These are phyloP conservation scores for Termitomyces sp. DNA, from an alignment of 768 basidiomycete genomes.

Conservation along the genomic window DNA sequence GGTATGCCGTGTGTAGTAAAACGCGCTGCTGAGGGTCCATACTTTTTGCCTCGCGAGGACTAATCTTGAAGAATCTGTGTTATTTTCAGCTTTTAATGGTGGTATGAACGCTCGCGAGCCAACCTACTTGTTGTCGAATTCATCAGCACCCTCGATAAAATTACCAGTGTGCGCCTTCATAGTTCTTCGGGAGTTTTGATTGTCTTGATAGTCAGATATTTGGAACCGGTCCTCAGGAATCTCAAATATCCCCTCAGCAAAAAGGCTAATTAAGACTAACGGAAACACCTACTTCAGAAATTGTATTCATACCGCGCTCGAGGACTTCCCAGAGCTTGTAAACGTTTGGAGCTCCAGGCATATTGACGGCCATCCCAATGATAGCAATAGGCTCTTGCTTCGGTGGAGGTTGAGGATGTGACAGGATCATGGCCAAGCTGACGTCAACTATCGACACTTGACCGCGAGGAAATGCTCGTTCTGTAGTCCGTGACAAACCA, in stretches of 20 bases:
- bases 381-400: conserved; percentile 60
- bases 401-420: conserved; percentile 6
- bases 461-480: conserved; percentile 26
- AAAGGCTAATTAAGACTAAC: not conserved
- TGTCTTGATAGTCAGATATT: conserved; percentile 33
- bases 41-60: conserved; percentile 67
- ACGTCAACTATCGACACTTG: conserved; percentile 18
- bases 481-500: conserved; percentile 33
- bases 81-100: not conserved
- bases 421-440: conserved; percentile 8
- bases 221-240: conserved; percentile 60
- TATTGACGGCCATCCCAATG: conserved; percentile 64
- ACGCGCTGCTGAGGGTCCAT: conserved; percentile 80
- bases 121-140: conserved; percentile 56
- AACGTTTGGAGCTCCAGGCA: conserved; percentile 49
- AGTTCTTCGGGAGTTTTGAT: conserved; percentile 28
- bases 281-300: conserved; percentile 43
- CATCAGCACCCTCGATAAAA: conserved; percentile 53
- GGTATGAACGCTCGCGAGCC: not conserved
- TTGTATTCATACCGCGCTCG: conserved; percentile 50
- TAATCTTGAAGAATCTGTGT: conserved; percentile 61
- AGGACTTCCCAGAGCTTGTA: conserved; percentile 58
- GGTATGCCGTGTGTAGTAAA: conserved; percentile 60
- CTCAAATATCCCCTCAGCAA: conserved; percentile 28
- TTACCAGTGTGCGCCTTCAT: conserved; percentile 59